phyloP scores from a whole-genome alignment of 345 rosid genomes.

The Gossypium mustelinum region DNA sequence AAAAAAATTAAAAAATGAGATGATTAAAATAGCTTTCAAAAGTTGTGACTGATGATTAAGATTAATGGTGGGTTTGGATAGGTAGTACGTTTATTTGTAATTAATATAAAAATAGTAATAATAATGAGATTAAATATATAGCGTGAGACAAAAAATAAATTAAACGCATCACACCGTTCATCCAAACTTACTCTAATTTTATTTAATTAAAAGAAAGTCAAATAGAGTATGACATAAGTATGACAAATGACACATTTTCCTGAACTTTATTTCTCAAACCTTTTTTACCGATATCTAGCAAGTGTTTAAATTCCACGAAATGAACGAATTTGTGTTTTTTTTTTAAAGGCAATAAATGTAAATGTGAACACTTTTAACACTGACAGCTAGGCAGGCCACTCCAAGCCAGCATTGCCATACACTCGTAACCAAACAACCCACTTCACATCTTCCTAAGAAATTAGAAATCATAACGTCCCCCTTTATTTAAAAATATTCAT shows the following conservation, averaged over 20 bases:
- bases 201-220: too few species aligned
- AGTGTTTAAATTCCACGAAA: too few species aligned
- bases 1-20: too few species aligned
- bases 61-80: fast-evolving
- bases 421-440: background rate
- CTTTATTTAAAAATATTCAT: too few species aligned
- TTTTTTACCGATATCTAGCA: too few species aligned
- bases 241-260: too few species aligned
- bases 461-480: background rate
- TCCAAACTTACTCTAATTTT: too few species aligned
- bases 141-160: fast-evolving
- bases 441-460: background rate
- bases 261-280: too few species aligned
- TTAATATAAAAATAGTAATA: fast-evolving
- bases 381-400: background rate
- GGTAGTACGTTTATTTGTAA: fast-evolving
- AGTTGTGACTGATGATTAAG: too few species aligned
- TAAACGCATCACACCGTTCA: fast-evolving
- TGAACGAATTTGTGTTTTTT: too few species aligned
- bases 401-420: background rate
- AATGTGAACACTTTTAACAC: background rate
- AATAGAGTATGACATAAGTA: too few species aligned
- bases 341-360: background rate
- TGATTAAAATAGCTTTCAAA: too few species aligned
- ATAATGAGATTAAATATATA: fast-evolving